Conservation (phyloP, 129 eudicot species). For the Flaveria sonorensis region DNA sequence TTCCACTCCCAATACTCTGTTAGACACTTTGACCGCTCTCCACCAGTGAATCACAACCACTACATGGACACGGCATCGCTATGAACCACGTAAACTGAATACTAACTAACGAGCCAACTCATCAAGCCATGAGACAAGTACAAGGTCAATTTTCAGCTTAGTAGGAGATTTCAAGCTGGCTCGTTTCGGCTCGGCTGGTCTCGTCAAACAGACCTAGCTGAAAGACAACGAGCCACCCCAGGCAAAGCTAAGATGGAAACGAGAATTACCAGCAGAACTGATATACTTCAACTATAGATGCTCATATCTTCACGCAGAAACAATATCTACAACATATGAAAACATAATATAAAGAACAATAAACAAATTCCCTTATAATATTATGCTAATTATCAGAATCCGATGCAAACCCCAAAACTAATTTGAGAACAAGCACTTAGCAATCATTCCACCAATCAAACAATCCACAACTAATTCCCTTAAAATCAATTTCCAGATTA, state of each 20-base stretch:
- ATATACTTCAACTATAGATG: neutral
- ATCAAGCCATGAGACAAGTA: no score
- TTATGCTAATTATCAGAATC: neutral
- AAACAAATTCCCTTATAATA: neutral
- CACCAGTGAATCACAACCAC: no score
- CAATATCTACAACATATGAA: neutral
- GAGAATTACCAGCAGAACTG: neutral
- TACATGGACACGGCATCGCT: no score
- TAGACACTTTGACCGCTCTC: no score
- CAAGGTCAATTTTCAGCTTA: no score
- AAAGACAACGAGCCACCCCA: neutral
- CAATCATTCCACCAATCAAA: neutral
- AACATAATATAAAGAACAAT: neutral
- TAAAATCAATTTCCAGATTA: neutral
- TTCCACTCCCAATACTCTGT: no score
- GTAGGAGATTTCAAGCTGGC: no score
- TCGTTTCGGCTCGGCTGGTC: no score
- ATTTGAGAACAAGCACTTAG: neutral
- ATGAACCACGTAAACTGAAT: no score
- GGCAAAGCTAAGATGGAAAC: neutral
- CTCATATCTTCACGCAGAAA: neutral
- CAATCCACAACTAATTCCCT: neutral
- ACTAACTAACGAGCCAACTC: no score
- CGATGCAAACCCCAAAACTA: neutral
- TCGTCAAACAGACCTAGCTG: neutral